A percentile compares a stretch with the other conserved stretches of the same genome.
These are phyloP conservation scores for Paraphaeosphaeria sporulosa DNA, from an alignment of 2,329 filamentous ascomycete genomes.

Conservation along the genomic window DNA sequence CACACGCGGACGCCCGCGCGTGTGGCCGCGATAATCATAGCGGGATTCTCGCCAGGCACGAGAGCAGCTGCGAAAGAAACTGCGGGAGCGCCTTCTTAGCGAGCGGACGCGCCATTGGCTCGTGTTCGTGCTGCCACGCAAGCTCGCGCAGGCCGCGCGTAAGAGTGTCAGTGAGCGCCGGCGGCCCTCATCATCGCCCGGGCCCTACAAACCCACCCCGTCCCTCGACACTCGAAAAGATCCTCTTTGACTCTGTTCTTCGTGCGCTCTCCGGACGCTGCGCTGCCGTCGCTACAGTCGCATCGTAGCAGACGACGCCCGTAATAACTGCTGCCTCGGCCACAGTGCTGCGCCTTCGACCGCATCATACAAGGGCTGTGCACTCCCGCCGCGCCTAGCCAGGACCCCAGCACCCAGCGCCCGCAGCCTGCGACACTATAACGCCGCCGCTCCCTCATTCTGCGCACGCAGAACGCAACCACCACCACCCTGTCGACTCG, in stretches of 20 bases:
- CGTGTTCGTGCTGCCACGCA: slow-evolving; percentile 7
- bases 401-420: neutral
- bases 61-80: slow-evolving; percentile 4
- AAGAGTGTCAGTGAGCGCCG: neutral
- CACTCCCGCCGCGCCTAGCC: slow-evolving; percentile 8
- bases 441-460: slow-evolving; percentile 13
- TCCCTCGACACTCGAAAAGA: neutral
- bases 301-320: slow-evolving; percentile 11
- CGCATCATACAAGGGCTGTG: slow-evolving; percentile 27
- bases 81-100: slow-evolving; percentile 4
- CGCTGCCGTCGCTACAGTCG: slow-evolving; percentile 10
- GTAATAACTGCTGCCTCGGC: slow-evolving; percentile 6
- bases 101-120: slow-evolving; percentile 4
- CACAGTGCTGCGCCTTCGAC: slow-evolving; percentile 19
- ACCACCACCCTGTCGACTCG: slow-evolving; percentile 15
- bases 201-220: slow-evolving; percentile 6
- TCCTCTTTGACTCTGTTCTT: neutral
- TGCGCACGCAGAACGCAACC: slow-evolving; percentile 19
- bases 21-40: neutral
- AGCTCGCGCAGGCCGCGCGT: slow-evolving; percentile 7
- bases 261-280: slow-evolving; percentile 4
- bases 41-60: neutral
- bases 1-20: neutral
- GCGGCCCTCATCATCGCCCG: slow-evolving; percentile 7
- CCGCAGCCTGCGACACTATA: slow-evolving; percentile 22